Evolutionary conservation across 768 basidiomycete species (phyloP), one percentile per base, ranked within the genome.

Genomic region (Chiua virens): DNA sequence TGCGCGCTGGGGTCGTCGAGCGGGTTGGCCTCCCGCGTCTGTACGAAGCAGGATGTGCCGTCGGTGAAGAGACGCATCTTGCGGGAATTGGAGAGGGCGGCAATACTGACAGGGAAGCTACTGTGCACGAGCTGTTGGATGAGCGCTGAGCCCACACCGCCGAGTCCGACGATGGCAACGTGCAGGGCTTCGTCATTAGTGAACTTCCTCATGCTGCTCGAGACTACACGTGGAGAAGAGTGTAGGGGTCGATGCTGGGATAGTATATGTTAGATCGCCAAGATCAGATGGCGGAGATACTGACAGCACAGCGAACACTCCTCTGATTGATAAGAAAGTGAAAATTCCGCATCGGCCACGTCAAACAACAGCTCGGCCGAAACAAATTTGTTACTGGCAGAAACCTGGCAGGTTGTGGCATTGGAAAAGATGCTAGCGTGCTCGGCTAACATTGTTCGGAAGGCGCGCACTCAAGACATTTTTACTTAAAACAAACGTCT

Each of bases 111-210:
- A n/a, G 72, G 75, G 60, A 61, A 58, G 3, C 87, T 83, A 32
- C 85, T 78, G 13, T 53, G 36, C 4, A 83, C 76, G 21, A 98
- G 78, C 70, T 98, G 97, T 37, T 78, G 70, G 67, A 98, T 77
- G 61, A 98, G 82, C 64, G 92, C 91, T 36, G 82, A 77, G 25
- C 97, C 97, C 22, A 99, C 97, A 46, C 96, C 88, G 4, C 97
- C 97, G 28, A 92, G 81, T 51, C 97, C 97, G 49, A 98, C 78
- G 56, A 97, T 78, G 39, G 92, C 92, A 47, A 98, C 83, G 11
- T 68, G 57, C 47, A 71, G 74, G 67, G 52, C 74, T 64, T 55
- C 64, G 59, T 60, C 60, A 21, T 21, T 59, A 22, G 44, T 43
- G 11, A 43, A 44, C 28, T 18, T 28, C 42, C 42, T 60, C 65